Evolutionary conservation across 306 rosid genomes (phyloP), one percentile per base, ranked within the genome.

Genomic region (Ormosia semicastrata): DNA sequence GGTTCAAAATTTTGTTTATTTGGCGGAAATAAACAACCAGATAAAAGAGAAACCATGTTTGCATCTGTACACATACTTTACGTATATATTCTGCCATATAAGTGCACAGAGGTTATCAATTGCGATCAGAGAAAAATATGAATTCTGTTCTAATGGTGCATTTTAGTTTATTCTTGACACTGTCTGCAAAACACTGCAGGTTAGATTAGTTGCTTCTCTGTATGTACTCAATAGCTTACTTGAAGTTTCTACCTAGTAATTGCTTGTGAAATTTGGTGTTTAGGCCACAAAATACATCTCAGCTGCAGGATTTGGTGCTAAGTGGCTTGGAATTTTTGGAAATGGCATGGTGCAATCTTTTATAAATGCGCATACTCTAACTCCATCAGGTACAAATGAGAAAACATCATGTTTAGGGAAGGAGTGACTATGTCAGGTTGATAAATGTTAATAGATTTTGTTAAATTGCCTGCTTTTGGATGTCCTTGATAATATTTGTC

Each of bases 291-390:
- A 93, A 79, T 89, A 89, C 92, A 90, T 95, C 81, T 93, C 98
- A 34, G 91, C 89, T 74, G 99, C 94, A 72, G 98, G 98, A 78
- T 95, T 95, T 91, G 99, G 98, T 36, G 99, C 99, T 56, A 86
- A 75, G 84, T 88, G 94, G 89, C 98, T 95, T 65, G 99, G 91
- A 58, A 86, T 92, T 82, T 95, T 93, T 83, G 90, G 91, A 78
- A 95, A 95, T 89, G 97, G 98, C 78, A 91, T 83, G 93, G 96
- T 94, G 86, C 97, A 92, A 78, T 91, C 97, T 60, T 94, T 94
- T 83, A 94, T 94, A 60, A 73, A 85, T 87, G 98, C 97, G 6
- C 86, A 87, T 11, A 94, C 98, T 3, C 88, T 94, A 57, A 59
- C 60, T 81, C 88, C 96, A 34, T 75, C 86, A 88, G 98, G 98